phyloP scores from a whole-genome alignment of 805 yeast species.

The Barnettozyma salicaria region DNA sequence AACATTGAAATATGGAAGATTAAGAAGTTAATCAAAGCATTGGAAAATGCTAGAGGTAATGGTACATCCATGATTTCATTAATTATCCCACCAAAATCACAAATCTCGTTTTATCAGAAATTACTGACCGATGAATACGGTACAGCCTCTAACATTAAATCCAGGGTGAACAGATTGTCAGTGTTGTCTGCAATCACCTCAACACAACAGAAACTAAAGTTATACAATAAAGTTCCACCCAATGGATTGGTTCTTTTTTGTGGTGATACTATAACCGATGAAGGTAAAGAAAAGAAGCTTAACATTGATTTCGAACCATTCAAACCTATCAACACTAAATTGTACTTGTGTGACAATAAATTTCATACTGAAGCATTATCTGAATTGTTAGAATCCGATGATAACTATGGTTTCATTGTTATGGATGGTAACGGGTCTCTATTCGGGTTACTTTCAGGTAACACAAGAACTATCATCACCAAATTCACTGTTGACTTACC shows the following conservation, averaged over 20 bases:
- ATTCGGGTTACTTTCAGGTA: constrained; percentile 93
- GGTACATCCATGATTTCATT: constrained; percentile 99
- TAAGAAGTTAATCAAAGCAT: constrained; percentile 83
- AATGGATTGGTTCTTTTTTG: constrained; percentile 95
- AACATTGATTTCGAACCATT: constrained; percentile 98
- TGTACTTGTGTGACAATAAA: constrained; percentile 94
- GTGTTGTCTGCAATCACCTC: constrained; percentile 96
- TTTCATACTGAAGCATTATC: constrained; percentile 96
- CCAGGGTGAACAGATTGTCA: constrained; percentile 93
- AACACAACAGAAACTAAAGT: constrained; percentile 92
- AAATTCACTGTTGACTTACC: constrained; percentile 97
- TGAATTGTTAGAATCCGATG: constrained; percentile 91
- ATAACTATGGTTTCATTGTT: constrained; percentile 93
- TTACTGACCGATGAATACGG: constrained; percentile 98
- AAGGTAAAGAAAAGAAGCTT: constrained; percentile 95
- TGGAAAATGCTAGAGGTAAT: constrained; percentile 92
- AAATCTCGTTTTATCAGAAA: constrained; percentile 79
- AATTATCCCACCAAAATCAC: constrained; percentile 93
- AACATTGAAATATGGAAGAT: constrained; percentile 99
- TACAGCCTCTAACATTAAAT: constrained; percentile 96
- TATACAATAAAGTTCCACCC: constrained; percentile 83
- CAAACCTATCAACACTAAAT: constrained; percentile 97
- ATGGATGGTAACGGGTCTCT: constrained; percentile 99
- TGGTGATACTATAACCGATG: constrained; percentile 96
- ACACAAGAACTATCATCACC: constrained; percentile 92